A percentile compares a stretch with the other conserved stretches of the same genome.
These are phyloP conservation scores for Colletotrichum plurivorum DNA, from an alignment of 2,329 filamentous ascomycete genomes.

Conservation along the genomic window DNA sequence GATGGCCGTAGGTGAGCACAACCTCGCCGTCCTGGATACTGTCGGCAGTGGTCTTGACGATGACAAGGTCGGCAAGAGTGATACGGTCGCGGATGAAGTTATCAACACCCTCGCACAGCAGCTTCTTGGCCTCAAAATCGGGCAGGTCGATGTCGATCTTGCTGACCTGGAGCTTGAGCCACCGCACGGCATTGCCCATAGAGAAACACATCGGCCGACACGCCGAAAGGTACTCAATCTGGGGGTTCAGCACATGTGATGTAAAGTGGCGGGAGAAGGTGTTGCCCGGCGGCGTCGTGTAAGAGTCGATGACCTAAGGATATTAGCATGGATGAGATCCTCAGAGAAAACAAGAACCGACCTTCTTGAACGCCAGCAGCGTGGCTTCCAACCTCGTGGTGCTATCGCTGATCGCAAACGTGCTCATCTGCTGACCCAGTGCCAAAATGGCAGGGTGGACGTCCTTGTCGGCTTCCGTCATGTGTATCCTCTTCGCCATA, in stretches of 20 bases:
- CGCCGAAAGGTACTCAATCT: slow-evolving; percentile 94
- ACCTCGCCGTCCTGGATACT: slow-evolving; percentile 86
- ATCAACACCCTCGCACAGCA: slow-evolving; percentile 80
- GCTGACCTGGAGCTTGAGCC: slow-evolving; percentile 92
- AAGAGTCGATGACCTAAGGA: slow-evolving; percentile 87
- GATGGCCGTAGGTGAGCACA: slow-evolving; percentile 89
- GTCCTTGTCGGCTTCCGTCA: slow-evolving; percentile 76
- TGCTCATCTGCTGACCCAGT: slow-evolving; percentile 90
- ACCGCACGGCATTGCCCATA: slow-evolving; percentile 96
- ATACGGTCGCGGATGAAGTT: slow-evolving; percentile 92
- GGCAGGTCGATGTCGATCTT: slow-evolving; percentile 89
- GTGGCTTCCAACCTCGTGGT: slow-evolving; percentile 90
- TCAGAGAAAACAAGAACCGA: slow-evolving; percentile 52
- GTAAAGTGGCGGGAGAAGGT: slow-evolving; percentile 93
- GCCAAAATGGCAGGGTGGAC: slow-evolving; percentile 90
- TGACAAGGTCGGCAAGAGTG: slow-evolving; percentile 87
- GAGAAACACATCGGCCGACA: slow-evolving; percentile 97
- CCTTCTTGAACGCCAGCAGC: slow-evolving; percentile 89
- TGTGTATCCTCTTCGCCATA: slow-evolving; percentile 70
- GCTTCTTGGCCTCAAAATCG: slow-evolving; percentile 85
- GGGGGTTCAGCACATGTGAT: slow-evolving; percentile 89
- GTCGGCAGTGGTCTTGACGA: slow-evolving; percentile 80
- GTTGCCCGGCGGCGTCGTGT: slow-evolving; percentile 87
- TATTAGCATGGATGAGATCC: slow-evolving; percentile 33
- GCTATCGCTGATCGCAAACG: slow-evolving; percentile 90